A percentile compares a stretch with the other conserved stretches of the same genome.
These are phyloP conservation scores for Chenopodium quinoa DNA, from an alignment of 148 eudicot genomes.

Conservation along the genomic window DNA sequence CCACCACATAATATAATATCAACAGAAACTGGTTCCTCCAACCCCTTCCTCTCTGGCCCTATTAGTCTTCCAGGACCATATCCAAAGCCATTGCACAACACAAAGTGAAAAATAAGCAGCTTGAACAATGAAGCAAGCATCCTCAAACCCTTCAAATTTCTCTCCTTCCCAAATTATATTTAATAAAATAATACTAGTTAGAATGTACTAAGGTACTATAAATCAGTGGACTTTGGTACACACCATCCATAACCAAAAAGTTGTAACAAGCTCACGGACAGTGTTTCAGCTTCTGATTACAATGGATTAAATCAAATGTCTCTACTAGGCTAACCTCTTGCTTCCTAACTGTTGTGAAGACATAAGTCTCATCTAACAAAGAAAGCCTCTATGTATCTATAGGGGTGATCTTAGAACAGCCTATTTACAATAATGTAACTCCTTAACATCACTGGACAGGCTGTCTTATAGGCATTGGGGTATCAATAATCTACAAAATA, in stretches of 20 bases:
- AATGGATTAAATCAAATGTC: neutral
- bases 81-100: neutral
- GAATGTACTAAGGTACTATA: neutral
- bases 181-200: neutral
- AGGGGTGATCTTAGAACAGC: neutral
- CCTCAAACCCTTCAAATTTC: neutral
- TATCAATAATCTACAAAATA: neutral
- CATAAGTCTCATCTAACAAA: neutral
- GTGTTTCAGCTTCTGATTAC: neutral
- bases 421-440: neutral
- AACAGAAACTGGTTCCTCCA: neutral
- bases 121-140: neutral
- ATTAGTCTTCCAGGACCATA: neutral
- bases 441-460: neutral
- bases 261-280: neutral
- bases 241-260: neutral
- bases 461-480: neutral
- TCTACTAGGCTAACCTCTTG: neutral
- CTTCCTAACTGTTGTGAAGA: neutral
- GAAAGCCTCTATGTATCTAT: neutral
- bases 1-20: neutral
- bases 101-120: neutral
- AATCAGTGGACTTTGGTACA: neutral
- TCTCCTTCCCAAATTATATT: neutral
- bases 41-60: neutral